Conservation (phyloP, 768 basidiomycete genomes). For the Melanogaster broomeanus region DNA sequence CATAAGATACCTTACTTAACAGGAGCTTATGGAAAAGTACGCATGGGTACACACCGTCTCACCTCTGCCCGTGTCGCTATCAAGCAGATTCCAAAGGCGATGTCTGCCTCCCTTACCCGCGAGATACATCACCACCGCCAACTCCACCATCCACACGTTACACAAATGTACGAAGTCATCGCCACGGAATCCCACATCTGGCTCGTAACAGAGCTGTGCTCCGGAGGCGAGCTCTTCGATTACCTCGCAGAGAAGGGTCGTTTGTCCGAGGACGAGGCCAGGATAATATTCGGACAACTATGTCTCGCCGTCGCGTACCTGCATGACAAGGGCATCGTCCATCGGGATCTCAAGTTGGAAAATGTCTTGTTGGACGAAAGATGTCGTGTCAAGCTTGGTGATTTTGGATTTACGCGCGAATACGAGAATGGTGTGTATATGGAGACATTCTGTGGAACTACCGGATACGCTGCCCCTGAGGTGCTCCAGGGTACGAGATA, state of each 20-base stretch:
- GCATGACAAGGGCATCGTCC: conserved; percentile 91
- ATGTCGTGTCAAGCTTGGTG: conserved; percentile 89
- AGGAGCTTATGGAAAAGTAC: conserved; percentile 97
- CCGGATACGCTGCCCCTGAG: conserved; percentile 91
- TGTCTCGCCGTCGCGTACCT: conserved; percentile 92
- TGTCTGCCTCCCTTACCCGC: conserved; percentile 88
- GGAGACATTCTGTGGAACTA: conserved; percentile 96
- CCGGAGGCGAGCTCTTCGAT: conserved; percentile 97
- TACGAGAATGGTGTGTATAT: conserved; percentile 76
- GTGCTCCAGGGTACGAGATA: conserved; percentile 90
- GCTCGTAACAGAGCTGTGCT: conserved; percentile 97
- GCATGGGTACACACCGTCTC: conserved; percentile 90
- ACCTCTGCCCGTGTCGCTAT: conserved; percentile 92
- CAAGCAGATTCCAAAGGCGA: conserved; percentile 96
- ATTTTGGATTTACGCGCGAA: conserved; percentile 94
- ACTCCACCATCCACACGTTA: conserved; percentile 93
- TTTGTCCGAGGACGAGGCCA: conserved; percentile 80
- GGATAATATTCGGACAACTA: conserved; percentile 92
- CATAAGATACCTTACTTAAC: conserved; percentile 20
- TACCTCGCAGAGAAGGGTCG: conserved; percentile 96
- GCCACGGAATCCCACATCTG: conserved; percentile 95
- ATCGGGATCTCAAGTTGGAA: conserved; percentile 95
- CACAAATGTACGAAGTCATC: conserved; percentile 96
- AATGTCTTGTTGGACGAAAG: conserved; percentile 91
- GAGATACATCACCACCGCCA: conserved; percentile 99